Evolutionary conservation across 23 red algal species (phyloP).

Genomic region (Agarophyton chilense): DNA sequence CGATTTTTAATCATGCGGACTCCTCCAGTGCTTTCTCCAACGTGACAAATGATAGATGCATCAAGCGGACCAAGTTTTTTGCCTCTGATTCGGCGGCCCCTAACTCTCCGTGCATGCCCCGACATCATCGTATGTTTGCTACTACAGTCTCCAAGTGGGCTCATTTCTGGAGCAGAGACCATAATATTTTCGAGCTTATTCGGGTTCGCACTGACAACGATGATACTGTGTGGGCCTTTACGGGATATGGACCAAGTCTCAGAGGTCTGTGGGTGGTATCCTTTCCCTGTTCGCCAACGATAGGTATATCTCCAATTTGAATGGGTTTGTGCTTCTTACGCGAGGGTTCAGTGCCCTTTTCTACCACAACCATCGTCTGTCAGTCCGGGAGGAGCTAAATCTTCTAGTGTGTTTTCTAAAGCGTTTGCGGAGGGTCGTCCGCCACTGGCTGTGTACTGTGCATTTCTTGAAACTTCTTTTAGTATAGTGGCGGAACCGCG

Average conservation of each 20-base stretch:
- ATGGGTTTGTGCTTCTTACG: not conserved
- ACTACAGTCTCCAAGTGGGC: not conserved
- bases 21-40: not conserved
- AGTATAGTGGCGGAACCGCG: no score
- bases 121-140: not conserved
- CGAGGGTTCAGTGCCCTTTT: not conserved
- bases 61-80: not conserved
- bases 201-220: not conserved
- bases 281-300: not conserved
- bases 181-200: not conserved
- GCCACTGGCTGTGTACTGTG: no score
- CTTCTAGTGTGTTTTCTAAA: no score
- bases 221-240: not conserved
- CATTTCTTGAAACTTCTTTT: no score
- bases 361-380: no score
- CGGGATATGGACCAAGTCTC: not conserved
- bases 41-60: not conserved
- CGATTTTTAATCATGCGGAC: conserved; percentile 3
- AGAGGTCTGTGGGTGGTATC: not conserved
- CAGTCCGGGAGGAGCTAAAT: no score
- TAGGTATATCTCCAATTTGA: not conserved
- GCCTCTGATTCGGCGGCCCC: conserved; percentile 6
- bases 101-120: not conserved
- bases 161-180: not conserved
- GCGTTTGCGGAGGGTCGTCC: no score